Evolutionary conservation across 1,284 basidiomycete genomes (phyloP), one percentile per base, ranked within the genome.

Genomic region (Xerocomus amazonicus): DNA sequence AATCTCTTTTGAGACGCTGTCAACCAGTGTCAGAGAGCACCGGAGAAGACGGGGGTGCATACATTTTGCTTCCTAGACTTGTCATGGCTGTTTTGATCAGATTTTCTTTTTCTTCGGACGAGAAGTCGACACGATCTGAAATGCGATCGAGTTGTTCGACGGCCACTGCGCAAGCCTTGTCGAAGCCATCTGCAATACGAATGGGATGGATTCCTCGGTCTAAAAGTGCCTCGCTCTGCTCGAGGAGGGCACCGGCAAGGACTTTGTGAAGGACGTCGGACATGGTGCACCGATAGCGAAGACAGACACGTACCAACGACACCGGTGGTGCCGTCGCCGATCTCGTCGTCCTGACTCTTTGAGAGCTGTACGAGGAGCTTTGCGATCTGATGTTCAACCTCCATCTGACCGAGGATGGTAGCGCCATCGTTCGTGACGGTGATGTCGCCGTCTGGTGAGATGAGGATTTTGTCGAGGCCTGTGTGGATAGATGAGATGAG

Each of bases 381-480:
- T 52, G 96, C 96, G 65, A 99, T 96, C 73, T 97, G 95, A 68
- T 98, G 95, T 65, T 99, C 96, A 44, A 99, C 93, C 73, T 98
- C 91, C 92, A 96, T 96, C 74, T 95, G 92, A 38, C 89, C 81
- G 43, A 97, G 77, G 58, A 97, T 97, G 17, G 94, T 97, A 12
- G 96, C 96, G 44, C 96, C 96, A 73, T 99, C 96, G 72, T 99
- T 99, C 17, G 96, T 98, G 40, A 99, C 96, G 43, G 94, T 98
- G 62, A 99, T 99, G 64, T 99, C 96, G 44, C 96, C 96, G 75
- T 99, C 96, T 27, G 95, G 88, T 36, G 92, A 95, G 67, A 99
- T 97, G 65, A 99, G 82, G 69, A 99, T 98, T 83, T 99, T 99
- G 80, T 99, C 97, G 51, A 99, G 81, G 43, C 96, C 95, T 92